Evolutionary conservation across 768 basidiomycete genomes (phyloP).

Genomic region (Agaricus blazei): DNA sequence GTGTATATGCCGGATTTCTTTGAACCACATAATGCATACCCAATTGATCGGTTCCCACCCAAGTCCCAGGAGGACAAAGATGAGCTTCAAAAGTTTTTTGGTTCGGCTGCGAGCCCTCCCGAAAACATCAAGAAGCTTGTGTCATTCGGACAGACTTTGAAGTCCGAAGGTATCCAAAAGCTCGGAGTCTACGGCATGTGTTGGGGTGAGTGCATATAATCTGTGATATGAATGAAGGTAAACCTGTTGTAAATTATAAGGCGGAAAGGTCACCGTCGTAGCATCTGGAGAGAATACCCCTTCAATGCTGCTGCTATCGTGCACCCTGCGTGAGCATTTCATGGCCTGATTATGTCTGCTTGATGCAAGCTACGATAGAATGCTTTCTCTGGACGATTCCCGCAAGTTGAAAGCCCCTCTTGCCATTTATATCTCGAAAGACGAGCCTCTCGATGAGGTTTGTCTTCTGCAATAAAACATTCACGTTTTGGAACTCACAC

Average conservation of each 20-base stretch:
- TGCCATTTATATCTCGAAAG: slow-evolving; percentile 51
- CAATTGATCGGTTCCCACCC: slow-evolving; percentile 47
- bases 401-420: slow-evolving; percentile 47
- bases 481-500: neutral
- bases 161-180: slow-evolving; percentile 34
- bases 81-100: slow-evolving; percentile 55
- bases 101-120: slow-evolving; percentile 40
- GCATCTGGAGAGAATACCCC: slow-evolving; percentile 32
- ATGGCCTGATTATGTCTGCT: slow-evolving; percentile 13
- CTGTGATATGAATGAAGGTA: neutral
- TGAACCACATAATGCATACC: slow-evolving; percentile 45
- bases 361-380: slow-evolving; percentile 23
- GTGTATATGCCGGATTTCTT: slow-evolving; percentile 70
- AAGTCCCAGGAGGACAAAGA: slow-evolving; percentile 46
- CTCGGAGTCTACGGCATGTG: slow-evolving; percentile 53
- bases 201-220: slow-evolving; percentile 34
- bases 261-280: slow-evolving; percentile 45
- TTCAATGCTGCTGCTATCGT: slow-evolving; percentile 45
- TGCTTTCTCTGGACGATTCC: slow-evolving; percentile 48
- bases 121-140: slow-evolving; percentile 34
- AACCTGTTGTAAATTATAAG: slow-evolving; percentile 17
- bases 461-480: slow-evolving; percentile 6
- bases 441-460: slow-evolving; percentile 54
- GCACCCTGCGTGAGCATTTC: slow-evolving; percentile 49
- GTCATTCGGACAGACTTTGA: slow-evolving; percentile 36